Base-by-base conservation (phyloP, 495 filamentous ascomycete species). In the Beverwykella pulmonaria region DNA sequence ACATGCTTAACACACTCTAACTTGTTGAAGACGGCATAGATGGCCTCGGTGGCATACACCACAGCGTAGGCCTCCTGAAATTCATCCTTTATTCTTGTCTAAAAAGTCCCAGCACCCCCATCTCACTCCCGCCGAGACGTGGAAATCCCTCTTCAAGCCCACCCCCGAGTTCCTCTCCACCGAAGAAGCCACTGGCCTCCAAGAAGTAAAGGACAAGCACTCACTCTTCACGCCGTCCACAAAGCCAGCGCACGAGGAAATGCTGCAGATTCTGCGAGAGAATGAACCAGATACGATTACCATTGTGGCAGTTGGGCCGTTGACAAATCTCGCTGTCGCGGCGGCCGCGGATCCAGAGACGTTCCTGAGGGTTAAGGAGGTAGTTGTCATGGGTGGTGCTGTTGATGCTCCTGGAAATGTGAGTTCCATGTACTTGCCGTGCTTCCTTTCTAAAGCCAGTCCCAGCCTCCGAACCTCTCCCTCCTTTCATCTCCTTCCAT, bases 331-430 rank as follows among this genome's bases (percentile, higher is more conserved):
- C 20, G 93, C 95, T 12, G 75, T 93, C 44, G 94, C 94, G 14
- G 92, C 94, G 29, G 86, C 91, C 6, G 84, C 90, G 72, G 92
- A 96, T 66, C 86, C 91, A 1, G 87, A 90, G 72, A 88, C 91
- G 4, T 96, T 99, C 79, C 83, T 98, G 2, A 86, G 87, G 22
- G 92, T 86, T 26, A 96, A 95, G 74, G 90, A 96, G 74, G 86
- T 99, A 1, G 87, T 97, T 20, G 88, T 96, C n/a, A 99, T 99
- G 94, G 94, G 93, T 34, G 95, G 94, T 61, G 86, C 90, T n/a
- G 83, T 98, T 48, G 81, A 88, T 44, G 72, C 85, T 19, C 82
- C 85, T 27, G 94, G 94, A 55, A 99, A 99, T 78, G 85, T 87
- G 74, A 71, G 78, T 75, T 53, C 23, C 23, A 15, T 61, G 20